Evolutionary conservation across 306 rosid species (phyloP).

Genomic region (Begonia fuchsioides): DNA sequence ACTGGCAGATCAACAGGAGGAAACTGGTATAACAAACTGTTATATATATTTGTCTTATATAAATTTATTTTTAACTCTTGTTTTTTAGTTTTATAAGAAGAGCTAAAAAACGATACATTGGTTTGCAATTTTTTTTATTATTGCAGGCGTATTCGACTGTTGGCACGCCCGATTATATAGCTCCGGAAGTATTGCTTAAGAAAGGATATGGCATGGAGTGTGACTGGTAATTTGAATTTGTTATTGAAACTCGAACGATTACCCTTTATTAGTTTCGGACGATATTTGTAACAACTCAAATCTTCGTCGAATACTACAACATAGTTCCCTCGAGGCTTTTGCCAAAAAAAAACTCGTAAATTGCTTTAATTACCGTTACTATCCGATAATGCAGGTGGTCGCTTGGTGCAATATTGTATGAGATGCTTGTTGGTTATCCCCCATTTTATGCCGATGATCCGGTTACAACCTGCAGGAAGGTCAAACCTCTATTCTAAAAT

Average conservation of each 20-base stretch:
- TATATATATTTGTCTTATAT: background rate
- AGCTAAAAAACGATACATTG: background rate
- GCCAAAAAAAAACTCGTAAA: too few species aligned
- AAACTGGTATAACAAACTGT: slow-evolving; percentile 23
- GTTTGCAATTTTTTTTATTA: background rate
- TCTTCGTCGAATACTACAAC: too few species aligned
- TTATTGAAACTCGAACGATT: too few species aligned
- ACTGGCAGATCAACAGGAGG: slow-evolving; percentile 77
- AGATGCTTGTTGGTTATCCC: slow-evolving; percentile 94
- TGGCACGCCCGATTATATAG: slow-evolving; percentile 89
- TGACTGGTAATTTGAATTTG: slow-evolving; percentile 50
- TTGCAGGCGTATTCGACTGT: slow-evolving; percentile 85
- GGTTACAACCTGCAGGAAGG: slow-evolving; percentile 92
- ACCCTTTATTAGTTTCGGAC: too few species aligned
- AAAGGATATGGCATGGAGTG: slow-evolving; percentile 83
- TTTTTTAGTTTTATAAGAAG: background rate
- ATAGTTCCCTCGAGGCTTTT: too few species aligned
- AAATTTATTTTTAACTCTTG: too few species aligned
- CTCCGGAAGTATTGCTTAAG: slow-evolving; percentile 80
- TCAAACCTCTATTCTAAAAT: slow-evolving; percentile 2
- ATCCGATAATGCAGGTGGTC: slow-evolving; percentile 61
- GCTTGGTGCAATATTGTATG: slow-evolving; percentile 92
- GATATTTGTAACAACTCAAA: too few species aligned
- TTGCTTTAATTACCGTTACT: too few species aligned
- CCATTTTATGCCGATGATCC: slow-evolving; percentile 94